Evolutionary conservation across 129 eudicot species (phyloP).

Genomic region (Cynara cardunculus): DNA sequence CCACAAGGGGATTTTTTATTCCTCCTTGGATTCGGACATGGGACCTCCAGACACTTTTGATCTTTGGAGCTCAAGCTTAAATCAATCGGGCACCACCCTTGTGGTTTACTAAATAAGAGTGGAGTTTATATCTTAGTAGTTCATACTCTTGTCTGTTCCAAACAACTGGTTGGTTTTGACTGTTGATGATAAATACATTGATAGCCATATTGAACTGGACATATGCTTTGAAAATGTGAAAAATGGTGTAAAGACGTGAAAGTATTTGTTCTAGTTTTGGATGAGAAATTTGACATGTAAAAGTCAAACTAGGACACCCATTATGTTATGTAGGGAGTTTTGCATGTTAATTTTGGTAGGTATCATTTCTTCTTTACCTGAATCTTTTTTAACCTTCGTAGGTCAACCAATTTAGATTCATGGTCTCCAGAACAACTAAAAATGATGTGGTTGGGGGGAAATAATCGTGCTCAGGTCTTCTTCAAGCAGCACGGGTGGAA

Average conservation of each 20-base stretch:
- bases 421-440: conserved; percentile 86
- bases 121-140: neutral
- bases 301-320: neutral
- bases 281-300: neutral
- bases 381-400: conserved; percentile 12
- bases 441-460: conserved; percentile 81
- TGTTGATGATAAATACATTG: neutral
- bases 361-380: neutral
- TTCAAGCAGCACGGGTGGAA: conserved; percentile 93
- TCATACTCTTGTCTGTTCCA: neutral
- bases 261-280: neutral
- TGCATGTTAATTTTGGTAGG: neutral
- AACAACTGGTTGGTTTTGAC: neutral
- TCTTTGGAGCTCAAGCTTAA: too few species aligned
- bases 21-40: too few species aligned
- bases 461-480: conserved; percentile 82
- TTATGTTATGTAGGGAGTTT: neutral
- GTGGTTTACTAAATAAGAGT: too few species aligned
- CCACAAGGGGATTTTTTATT: too few species aligned
- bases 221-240: neutral
- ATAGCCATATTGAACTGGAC: neutral
- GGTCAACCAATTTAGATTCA: conserved; percentile 86
- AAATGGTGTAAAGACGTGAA: neutral
- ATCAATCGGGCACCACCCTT: too few species aligned
- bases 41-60: too few species aligned